Evolutionary conservation across 2,329 filamentous ascomycete genomes (phyloP).

Genomic region (Cyphellophora attinorum): DNA sequence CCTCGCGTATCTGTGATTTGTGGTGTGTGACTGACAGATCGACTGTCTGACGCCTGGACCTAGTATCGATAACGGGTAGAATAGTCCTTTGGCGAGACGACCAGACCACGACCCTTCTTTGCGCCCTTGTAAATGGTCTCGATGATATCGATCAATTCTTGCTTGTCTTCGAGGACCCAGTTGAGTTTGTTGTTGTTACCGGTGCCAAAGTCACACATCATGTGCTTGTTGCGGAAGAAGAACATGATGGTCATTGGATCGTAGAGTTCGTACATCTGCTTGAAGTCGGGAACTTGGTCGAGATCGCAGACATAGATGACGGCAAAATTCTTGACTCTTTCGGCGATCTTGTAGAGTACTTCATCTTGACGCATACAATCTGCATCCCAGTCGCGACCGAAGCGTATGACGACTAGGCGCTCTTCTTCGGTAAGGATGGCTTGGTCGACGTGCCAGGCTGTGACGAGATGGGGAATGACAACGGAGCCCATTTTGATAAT

Average conservation of each 20-base stretch:
- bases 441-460: slow-evolving; percentile 97
- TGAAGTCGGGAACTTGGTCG: slow-evolving; percentile 85
- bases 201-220: slow-evolving; percentile 85
- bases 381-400: slow-evolving; percentile 72
- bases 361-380: slow-evolving; percentile 72
- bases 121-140: slow-evolving; percentile 98
- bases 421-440: slow-evolving; percentile 88
- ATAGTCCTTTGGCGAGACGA: slow-evolving; percentile 87
- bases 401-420: slow-evolving; percentile 84
- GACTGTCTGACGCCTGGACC: no score
- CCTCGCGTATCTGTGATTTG: no score
- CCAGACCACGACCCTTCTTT: slow-evolving; percentile 93
- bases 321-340: slow-evolving; percentile 86
- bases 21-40: no score
- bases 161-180: slow-evolving; percentile 94
- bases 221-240: slow-evolving; percentile 83
- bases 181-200: slow-evolving; percentile 99
- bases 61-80: slow-evolving; percentile 62
- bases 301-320: slow-evolving; percentile 92
- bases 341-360: slow-evolving; percentile 87
- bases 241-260: slow-evolving; percentile 94
- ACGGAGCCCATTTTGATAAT: slow-evolving; percentile 14
- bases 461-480: slow-evolving; percentile 70
- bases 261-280: slow-evolving; percentile 88
- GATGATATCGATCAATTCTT: slow-evolving; percentile 96